Evolutionary conservation across 257 asterid species (phyloP).

Genomic region (Phtheirospermum japonicum): DNA sequence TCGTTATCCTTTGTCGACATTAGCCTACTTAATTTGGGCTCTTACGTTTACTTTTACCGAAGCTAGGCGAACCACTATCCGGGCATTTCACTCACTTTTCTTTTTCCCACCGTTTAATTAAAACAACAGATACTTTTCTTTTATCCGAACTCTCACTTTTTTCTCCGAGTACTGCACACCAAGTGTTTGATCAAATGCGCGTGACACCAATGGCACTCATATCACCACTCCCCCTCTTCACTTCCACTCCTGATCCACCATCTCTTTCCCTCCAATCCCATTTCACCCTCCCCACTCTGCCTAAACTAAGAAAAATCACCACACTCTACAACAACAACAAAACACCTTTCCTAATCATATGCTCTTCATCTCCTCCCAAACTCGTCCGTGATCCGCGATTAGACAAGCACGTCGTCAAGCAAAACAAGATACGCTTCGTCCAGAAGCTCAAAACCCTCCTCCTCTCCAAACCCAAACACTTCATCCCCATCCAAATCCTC

Average conservation of each 20-base stretch:
- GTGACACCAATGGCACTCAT: conserved; percentile 19
- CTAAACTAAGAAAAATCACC: not conserved
- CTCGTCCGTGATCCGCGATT: conserved; percentile 68
- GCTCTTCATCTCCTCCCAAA: conserved; percentile 63
- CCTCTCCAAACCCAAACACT: conserved; percentile 86
- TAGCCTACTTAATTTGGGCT: no score
- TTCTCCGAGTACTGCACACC: no score
- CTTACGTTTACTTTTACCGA: no score
- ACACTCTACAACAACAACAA: not conserved
- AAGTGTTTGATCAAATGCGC: not conserved
- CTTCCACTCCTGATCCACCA: conserved; percentile 19
- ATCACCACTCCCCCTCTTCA: conserved; percentile 20
- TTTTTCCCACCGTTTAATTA: no score
- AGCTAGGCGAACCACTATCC: no score
- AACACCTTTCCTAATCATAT: conserved; percentile 28
- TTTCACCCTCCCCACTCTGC: conserved; percentile 22
- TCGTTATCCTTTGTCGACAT: no score
- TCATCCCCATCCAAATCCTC: conserved; percentile 59
- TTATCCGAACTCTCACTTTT: no score
- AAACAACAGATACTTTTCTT: no score
- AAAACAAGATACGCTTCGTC: conserved; percentile 70
- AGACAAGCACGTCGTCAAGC: conserved; percentile 73
- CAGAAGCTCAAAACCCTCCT: conserved; percentile 82
- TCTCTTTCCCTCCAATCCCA: conserved; percentile 32
- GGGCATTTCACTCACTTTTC: no score